phyloP scores from a whole-genome alignment of 1,284 basidiomycete genomes.

The Sanghuangporus baumii region DNA sequence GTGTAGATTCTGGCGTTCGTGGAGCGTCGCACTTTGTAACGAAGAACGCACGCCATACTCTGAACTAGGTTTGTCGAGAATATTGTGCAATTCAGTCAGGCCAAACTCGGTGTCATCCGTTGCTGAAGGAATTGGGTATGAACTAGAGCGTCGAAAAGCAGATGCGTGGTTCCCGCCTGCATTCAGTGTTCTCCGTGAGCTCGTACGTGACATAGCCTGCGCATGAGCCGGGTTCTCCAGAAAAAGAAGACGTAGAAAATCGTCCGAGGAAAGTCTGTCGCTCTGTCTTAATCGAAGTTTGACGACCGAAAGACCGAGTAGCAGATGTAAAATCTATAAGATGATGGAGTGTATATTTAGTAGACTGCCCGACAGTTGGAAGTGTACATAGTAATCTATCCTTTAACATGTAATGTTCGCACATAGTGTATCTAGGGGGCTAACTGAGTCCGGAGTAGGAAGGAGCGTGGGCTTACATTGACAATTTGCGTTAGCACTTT shows the following conservation, averaged over 20 bases:
- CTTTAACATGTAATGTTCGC: background rate
- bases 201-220: slow-evolving; percentile 8
- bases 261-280: slow-evolving; percentile 22
- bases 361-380: background rate
- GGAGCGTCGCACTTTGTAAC: background rate
- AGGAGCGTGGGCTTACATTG: slow-evolving; percentile 42
- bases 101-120: background rate
- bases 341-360: slow-evolving; percentile 2
- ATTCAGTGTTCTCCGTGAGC: slow-evolving; percentile 13
- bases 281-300: slow-evolving; percentile 43
- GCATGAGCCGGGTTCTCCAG: slow-evolving; percentile 20
- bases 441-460: background rate
- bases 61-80: background rate
- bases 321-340: slow-evolving; percentile 46
- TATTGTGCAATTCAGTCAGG: background rate
- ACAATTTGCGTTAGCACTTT: slow-evolving; percentile 48
- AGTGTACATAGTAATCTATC: slow-evolving; percentile 8
- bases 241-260: slow-evolving; percentile 55
- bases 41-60: slow-evolving; percentile 1
- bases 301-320: slow-evolving; percentile 55
- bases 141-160: slow-evolving; percentile 17
- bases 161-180: slow-evolving; percentile 2
- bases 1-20: slow-evolving; percentile 1
- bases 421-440: background rate
- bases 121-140: slow-evolving; percentile 11